Base-by-base conservation (phyloP, 2,329 filamentous ascomycete genomes). In the Phyllosticta paracitricarpa region DNA sequence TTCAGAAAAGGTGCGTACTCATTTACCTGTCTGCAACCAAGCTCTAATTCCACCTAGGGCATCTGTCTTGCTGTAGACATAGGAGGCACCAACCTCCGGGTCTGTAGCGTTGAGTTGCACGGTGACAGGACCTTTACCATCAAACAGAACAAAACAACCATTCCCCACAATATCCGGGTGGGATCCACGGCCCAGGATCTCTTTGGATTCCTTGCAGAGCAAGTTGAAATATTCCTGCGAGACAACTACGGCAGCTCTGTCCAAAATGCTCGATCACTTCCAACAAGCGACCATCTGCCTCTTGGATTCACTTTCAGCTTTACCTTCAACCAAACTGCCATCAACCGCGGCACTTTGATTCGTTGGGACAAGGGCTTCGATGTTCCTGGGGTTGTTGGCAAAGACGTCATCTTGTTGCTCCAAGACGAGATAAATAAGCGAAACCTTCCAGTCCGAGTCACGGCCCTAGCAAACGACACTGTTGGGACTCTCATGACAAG, bases 301-400 rank as follows among this genome's bases (percentile, higher is more conserved):
- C 83, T 97, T 6, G 93, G 93, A 70, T 97, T 97, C 79, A 97
- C 93, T 54, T 97, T 97, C 78, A 96, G 90, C 3, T 97, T 96
- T 74, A 93, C 93, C 2, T 92, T 91, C 17, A 94, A 89, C 0
- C 93, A 97, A 75, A 85, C 95, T 68, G 93, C 91, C 76, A 92
- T 97, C 70, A 91, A 97, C 68, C 89, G 96, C 74, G 93, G 92
- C 67, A 82, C 96, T 51, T 82, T 97, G 62, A 92, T 97, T 76
- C 86, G 91, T 68, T 97, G 93, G 93, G 97, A 93, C 67, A 97
- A 97, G 80, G 93, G 93, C 2, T 97, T 97, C 71, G 92, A 97
- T 72, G 96, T 97, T 74, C 82, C 86, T 26, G 92, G 91, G 51
- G 91, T 97, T 54, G 92, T 97, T 78, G 92, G 92, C 59, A 70